Evolutionary conservation across 768 basidiomycete genomes (phyloP), one percentile per base, ranked within the genome.

Genomic region (Amanita fuliginea): DNA sequence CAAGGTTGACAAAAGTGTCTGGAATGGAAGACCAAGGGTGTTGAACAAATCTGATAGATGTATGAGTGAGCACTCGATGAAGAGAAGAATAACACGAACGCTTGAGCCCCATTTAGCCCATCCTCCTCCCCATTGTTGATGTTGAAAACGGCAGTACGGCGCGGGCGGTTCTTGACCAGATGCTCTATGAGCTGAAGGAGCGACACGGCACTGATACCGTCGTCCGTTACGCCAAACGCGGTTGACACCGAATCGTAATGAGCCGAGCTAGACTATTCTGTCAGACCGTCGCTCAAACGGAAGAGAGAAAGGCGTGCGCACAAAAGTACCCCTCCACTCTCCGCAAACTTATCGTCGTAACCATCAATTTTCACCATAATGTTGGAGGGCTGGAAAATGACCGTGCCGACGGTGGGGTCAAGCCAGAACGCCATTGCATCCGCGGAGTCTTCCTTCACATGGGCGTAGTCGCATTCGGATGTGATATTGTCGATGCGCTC

Each of bases 111-210:
- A 52, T 82, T 74, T 54, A 90, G 61, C 30, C 80, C 76, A 60
- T 86, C 79, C 57, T 92, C 88, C 59, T 91, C 89, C 1, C 83
- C 88, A 53, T 91, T 90, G 61, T 92, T 92, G 60, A 88, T 75
- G 57, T 90, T 87, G 69, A 91, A 88, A 3, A 92, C 64, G 5
- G 81, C 81, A 0, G 84, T 85, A 34, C 79, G 71, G 36, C 66
- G 63, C 1, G 76, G 76, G 6, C 71, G 66, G 35, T 79, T 67
- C 49, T 65, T 62, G 0, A 71, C 67, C 46, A 80, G 68, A 54
- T 78, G 74, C 35, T 78, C 65, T 32, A 86, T 66, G 55, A 91
- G 70, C 50, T 85, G 81, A 21, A 89, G 60, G 1, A 86, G 63
- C 0, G 81, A 81, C 3, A 67, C 78, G 4, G 83, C 70, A 9